phyloP scores from a whole-genome alignment of 768 basidiomycete species.

The Leccinum ochraceum region DNA sequence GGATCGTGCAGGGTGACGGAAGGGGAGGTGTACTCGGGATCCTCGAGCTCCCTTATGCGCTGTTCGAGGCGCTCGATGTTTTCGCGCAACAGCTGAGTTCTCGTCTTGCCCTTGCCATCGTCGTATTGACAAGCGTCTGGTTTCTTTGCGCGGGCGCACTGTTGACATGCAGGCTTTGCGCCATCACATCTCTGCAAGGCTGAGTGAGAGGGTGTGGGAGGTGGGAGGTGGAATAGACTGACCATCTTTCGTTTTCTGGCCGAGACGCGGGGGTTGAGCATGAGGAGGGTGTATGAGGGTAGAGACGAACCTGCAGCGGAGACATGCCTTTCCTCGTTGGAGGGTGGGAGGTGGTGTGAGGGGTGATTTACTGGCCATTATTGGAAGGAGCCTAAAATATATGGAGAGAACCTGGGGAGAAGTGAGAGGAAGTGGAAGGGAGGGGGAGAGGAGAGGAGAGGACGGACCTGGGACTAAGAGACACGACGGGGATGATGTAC shows the following conservation, averaged over 20 bases:
- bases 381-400: conserved; percentile 39
- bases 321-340: conserved; percentile 70
- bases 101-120: conserved; percentile 81
- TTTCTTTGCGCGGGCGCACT: conserved; percentile 79
- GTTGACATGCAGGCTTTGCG: conserved; percentile 73
- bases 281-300: conserved; percentile 2
- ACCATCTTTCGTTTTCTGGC: conserved; percentile 74
- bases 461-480: conserved; percentile 14
- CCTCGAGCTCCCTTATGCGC: conserved; percentile 72
- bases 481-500: conserved; percentile 25
- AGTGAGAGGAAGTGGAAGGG: conserved; percentile 1
- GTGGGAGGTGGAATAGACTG: conserved; percentile 9
- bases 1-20: conserved; percentile 74
- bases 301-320: conserved; percentile 62
- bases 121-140: conserved; percentile 76
- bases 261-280: conserved; percentile 14
- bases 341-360: conserved; percentile 42
- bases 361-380: conserved; percentile 37
- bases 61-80: conserved; percentile 73
- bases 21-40: conserved; percentile 67
- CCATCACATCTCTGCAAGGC: conserved; percentile 71
- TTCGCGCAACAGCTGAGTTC: conserved; percentile 77
- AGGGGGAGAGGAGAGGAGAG: background rate
- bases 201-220: conserved; percentile 10
- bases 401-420: conserved; percentile 22